phyloP scores from a whole-genome alignment of 345 rosid species.

The Kandelia obovata region DNA sequence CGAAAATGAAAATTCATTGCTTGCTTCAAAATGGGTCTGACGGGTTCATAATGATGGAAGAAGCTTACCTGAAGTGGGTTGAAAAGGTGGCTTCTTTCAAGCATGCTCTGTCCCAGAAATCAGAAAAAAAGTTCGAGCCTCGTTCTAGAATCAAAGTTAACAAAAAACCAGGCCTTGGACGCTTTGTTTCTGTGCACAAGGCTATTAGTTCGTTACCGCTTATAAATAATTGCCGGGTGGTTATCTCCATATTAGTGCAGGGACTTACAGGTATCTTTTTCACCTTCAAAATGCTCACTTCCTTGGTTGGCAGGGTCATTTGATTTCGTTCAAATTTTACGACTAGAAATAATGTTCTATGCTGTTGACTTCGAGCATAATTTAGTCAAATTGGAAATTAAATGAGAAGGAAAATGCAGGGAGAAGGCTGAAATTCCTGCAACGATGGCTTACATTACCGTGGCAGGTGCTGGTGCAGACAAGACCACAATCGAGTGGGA shows the following conservation, averaged over 20 bases:
- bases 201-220: constrained; percentile 36
- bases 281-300: too few relatives aligned
- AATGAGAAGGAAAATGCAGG: constrained; percentile 19
- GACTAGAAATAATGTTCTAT: too few relatives aligned
- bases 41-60: constrained; percentile 19
- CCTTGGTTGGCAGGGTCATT: neutral
- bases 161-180: constrained; percentile 17
- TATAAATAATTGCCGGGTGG: constrained; percentile 38
- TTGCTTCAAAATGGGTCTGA: constrained; percentile 13
- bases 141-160: constrained; percentile 32
- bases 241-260: constrained; percentile 30
- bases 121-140: constrained; percentile 31
- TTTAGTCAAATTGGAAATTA: neutral
- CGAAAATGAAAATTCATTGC: constrained; percentile 14
- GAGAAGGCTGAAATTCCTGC: constrained; percentile 48
- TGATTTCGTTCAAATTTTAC: too few relatives aligned
- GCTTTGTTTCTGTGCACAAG: constrained; percentile 26
- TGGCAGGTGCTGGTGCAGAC: constrained; percentile 40
- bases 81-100: constrained; percentile 23
- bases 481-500: constrained; percentile 39
- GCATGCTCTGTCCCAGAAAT: constrained; percentile 22
- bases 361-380: too few relatives aligned
- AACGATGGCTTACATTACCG: constrained; percentile 36
- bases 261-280: constrained; percentile 31
- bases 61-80: constrained; percentile 34